A percentile compares a stretch with the other conserved stretches of the same genome.
Evolutionary conservation across 495 filamentous ascomycete genomes (phyloP).

Genomic region (Xylaria castorea): DNA sequence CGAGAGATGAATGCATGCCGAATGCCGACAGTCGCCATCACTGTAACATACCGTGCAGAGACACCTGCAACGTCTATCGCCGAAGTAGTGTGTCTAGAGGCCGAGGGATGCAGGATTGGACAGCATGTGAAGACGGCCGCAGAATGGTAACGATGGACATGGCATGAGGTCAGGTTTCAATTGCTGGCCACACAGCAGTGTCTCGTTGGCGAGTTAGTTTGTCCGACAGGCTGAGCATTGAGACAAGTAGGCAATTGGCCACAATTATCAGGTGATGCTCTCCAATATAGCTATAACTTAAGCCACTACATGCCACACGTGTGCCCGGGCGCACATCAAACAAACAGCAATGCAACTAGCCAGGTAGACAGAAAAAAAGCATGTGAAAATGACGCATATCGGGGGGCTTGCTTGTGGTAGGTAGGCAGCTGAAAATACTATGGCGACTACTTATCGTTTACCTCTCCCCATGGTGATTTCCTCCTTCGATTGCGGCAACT

Average conservation of each 20-base stretch:
- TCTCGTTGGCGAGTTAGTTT: neutral
- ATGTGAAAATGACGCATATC: conserved; percentile 28
- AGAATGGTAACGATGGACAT: neutral
- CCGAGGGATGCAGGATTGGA: conserved; percentile 19
- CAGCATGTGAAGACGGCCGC: conserved; percentile 14
- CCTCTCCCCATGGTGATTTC: neutral
- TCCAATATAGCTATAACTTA: neutral
- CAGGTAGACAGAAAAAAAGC: neutral
- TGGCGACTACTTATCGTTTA: neutral
- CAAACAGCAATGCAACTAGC: neutral
- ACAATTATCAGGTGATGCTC: conserved; percentile 11
- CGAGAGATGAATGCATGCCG: conserved; percentile 8
- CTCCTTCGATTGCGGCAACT: neutral
- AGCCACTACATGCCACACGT: conserved; percentile 22
- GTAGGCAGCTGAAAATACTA: neutral
- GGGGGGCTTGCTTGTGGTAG: neutral
- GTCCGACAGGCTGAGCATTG: neutral
- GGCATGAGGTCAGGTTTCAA: conserved; percentile 12
- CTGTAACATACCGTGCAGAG: conserved; percentile 20
- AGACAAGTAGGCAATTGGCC: conserved; percentile 13
- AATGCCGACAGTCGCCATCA: conserved; percentile 9
- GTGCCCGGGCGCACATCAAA: neutral
- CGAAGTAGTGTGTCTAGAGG: neutral
- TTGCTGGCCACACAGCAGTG: conserved; percentile 9
- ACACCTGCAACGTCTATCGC: conserved; percentile 12